phyloP scores from a whole-genome alignment of 352 stramenopile species.

The Peronospora farinosa region DNA sequence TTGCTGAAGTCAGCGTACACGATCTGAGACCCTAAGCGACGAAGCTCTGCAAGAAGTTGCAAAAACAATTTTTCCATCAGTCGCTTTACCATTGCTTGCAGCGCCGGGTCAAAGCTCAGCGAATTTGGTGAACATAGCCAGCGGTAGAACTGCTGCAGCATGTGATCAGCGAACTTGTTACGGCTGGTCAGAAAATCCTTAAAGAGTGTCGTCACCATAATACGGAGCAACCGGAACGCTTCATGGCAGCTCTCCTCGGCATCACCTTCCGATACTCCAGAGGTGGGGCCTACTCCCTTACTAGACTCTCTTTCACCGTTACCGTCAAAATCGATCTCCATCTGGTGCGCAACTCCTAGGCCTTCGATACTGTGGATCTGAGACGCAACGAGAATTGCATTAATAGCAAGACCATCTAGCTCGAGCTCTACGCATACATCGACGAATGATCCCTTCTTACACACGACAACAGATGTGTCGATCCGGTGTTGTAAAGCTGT shows the following conservation, averaged over 20 bases:
- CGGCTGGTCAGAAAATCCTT: conserved; percentile 88
- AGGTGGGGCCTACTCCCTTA: conserved; percentile 9
- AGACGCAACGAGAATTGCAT: conserved; percentile 62
- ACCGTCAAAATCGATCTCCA: conserved; percentile 62
- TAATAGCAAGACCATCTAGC: conserved; percentile 67
- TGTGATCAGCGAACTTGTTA: conserved; percentile 90
- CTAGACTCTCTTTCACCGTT: conserved; percentile 13
- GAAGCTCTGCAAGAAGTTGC: conserved; percentile 91
- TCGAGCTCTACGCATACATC: conserved; percentile 71
- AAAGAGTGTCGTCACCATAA: conserved; percentile 91
- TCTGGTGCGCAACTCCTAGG: conserved; percentile 46
- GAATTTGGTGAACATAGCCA: conserved; percentile 89
- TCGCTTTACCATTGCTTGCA: conserved; percentile 91
- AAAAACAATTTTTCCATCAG: conserved; percentile 94
- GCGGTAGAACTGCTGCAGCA: conserved; percentile 95
- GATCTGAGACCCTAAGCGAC: conserved; percentile 90
- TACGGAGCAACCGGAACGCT: conserved; percentile 88
- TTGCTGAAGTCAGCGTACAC: conserved; percentile 86
- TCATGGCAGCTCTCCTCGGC: conserved; percentile 89
- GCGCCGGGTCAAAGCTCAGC: conserved; percentile 90
- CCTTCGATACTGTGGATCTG: conserved; percentile 75
- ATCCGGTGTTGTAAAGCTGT: conserved; percentile 28
- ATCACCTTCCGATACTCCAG: conserved; percentile 34
- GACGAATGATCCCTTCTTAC: conserved; percentile 88
- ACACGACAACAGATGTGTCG: conserved; percentile 71